Conservation (phyloP, 1,284 basidiomycete species). For the Pascua sp. region DNA sequence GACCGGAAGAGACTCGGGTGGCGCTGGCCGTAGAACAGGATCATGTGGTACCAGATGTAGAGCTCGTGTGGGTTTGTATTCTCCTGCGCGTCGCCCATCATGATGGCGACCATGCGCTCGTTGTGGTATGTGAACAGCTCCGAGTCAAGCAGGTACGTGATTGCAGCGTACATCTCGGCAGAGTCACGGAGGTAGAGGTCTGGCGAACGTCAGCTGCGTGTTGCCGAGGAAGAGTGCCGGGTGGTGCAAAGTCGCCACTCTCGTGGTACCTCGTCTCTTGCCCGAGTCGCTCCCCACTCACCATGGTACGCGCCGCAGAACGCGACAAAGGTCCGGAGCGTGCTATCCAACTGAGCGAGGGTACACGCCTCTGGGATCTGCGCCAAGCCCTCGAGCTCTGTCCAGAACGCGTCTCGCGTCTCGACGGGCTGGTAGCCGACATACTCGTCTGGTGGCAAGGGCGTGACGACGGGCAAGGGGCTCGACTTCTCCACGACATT, state of each 20-base stretch:
- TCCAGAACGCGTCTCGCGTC: conserved; percentile 6
- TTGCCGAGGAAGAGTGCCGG: background rate
- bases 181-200: conserved; percentile 76
- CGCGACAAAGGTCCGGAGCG: conserved; percentile 68
- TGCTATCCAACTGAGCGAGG: conserved; percentile 69
- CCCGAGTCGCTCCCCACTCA: conserved; percentile 47
- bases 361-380: conserved; percentile 63
- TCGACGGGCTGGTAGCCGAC: background rate
- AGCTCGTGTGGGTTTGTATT: conserved; percentile 83
- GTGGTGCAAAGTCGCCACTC: background rate
- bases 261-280: background rate
- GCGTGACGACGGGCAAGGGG: no score
- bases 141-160: conserved; percentile 67
- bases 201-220: conserved; percentile 36
- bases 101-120: conserved; percentile 78
- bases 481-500: no score
- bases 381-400: conserved; percentile 82
- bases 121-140: conserved; percentile 84
- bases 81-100: conserved; percentile 64
- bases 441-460: background rate
- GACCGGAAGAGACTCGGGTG: conserved; percentile 68
- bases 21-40: conserved; percentile 70
- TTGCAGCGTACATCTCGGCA: conserved; percentile 75
- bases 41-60: conserved; percentile 72
- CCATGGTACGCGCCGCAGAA: conserved; percentile 81